A percentile compares a stretch with the other conserved stretches of the same genome.
Evolutionary conservation across 1,284 basidiomycete genomes (phyloP).

Genomic region (Spongispora temasekensis): DNA sequence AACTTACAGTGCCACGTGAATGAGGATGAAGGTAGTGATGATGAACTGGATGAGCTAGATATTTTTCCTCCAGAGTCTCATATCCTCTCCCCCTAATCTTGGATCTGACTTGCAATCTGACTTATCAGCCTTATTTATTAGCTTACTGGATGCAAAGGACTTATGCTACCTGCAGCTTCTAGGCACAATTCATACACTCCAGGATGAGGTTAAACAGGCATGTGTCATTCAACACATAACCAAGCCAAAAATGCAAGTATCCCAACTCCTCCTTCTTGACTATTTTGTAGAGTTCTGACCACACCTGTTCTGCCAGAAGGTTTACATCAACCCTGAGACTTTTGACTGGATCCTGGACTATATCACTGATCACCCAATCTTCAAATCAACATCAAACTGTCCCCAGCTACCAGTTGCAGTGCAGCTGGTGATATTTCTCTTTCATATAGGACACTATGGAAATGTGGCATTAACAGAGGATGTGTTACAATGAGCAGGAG

Average conservation of each 20-base stretch:
- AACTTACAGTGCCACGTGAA: neutral
- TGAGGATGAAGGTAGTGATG: neutral
- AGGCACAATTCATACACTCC: neutral
- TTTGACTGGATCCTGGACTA: neutral
- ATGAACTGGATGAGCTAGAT: neutral
- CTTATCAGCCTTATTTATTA: neutral
- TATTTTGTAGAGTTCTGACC: neutral
- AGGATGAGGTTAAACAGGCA: neutral
- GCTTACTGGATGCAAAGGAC: neutral
- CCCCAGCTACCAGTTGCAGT: conserved; percentile 36
- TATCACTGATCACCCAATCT: neutral
- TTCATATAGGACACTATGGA: neutral
- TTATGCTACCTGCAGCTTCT: neutral
- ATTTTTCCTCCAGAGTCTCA: neutral
- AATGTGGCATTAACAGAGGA: neutral
- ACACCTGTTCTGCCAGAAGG: neutral
- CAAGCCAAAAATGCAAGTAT: neutral
- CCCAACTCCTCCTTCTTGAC: neutral
- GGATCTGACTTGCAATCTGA: neutral
- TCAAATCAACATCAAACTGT: conserved; percentile 17
- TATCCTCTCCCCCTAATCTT: neutral
- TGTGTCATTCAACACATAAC: neutral
- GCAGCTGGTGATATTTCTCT: conserved; percentile 20
- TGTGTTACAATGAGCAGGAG: neutral
- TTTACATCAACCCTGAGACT: neutral